A percentile compares a stretch with the other conserved stretches of the same genome.
Conservation (phyloP, 345 rosid species). For the Brassica rapa region DNA sequence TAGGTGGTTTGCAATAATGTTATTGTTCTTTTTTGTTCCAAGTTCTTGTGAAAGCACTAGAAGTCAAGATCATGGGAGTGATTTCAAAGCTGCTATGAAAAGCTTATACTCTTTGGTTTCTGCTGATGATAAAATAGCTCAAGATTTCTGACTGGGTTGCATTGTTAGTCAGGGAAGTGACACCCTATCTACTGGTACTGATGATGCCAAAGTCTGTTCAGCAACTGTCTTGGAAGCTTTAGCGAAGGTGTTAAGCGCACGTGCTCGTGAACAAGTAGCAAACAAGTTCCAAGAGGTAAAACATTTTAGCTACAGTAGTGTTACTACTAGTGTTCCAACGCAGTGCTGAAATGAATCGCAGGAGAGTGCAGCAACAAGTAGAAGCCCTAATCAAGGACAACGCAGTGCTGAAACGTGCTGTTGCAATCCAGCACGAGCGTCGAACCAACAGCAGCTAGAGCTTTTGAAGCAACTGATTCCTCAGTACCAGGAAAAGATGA, state of each 20-base stretch:
- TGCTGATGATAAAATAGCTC: conserved; percentile 28
- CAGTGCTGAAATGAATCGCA: conserved; percentile 29
- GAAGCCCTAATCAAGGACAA: conserved; percentile 65
- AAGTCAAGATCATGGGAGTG: conserved; percentile 57
- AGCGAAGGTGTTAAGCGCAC: conserved; percentile 61
- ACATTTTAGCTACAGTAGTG: neutral
- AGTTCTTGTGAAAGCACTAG: conserved; percentile 71
- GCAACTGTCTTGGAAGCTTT: conserved; percentile 62
- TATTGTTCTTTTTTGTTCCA: conserved; percentile 23
- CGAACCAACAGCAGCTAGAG: conserved; percentile 64
- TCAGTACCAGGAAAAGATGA: conserved; percentile 76
- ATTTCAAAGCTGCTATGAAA: conserved; percentile 67
- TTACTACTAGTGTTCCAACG: neutral
- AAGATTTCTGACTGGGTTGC: conserved; percentile 70
- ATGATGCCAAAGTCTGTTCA: conserved; percentile 77
- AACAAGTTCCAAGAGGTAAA: conserved; percentile 59
- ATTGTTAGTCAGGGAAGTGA: conserved; percentile 69
- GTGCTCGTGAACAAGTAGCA: conserved; percentile 45
- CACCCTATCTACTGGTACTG: conserved; percentile 51
- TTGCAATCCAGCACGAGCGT: conserved; percentile 86
- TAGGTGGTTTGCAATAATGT: too few relatives aligned
- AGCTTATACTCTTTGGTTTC: conserved; percentile 57
- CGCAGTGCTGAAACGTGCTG: conserved; percentile 77
- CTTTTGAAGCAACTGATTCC: conserved; percentile 67
- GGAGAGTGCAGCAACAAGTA: conserved; percentile 82